Evolutionary conservation across 2,329 filamentous ascomycete species (phyloP).

Genomic region (Emydomyces testavorans): DNA sequence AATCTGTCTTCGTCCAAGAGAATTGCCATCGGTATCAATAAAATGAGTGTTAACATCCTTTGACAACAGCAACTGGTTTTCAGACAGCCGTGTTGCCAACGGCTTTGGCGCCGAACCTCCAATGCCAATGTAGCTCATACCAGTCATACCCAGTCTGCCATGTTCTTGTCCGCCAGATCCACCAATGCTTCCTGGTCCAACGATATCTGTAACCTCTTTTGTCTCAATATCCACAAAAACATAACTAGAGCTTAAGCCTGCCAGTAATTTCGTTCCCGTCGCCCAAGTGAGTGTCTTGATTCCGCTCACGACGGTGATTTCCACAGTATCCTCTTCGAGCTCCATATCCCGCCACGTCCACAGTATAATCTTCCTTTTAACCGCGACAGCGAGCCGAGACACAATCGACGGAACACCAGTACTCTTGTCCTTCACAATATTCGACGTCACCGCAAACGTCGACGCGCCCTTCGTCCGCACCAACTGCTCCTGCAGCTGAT

Average conservation of each 20-base stretch:
- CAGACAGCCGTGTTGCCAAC: slow-evolving; percentile 66
- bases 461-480: slow-evolving; percentile 76
- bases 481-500: slow-evolving; percentile 68
- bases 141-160: slow-evolving; percentile 69
- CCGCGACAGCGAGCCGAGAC: slow-evolving; percentile 77
- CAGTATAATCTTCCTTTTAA: slow-evolving; percentile 76
- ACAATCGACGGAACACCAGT: slow-evolving; percentile 90
- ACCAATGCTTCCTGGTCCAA: slow-evolving; percentile 61
- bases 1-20: slow-evolving; percentile 74
- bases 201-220: slow-evolving; percentile 64
- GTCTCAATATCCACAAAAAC: slow-evolving; percentile 74
- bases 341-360: slow-evolving; percentile 98
- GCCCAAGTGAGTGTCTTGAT: slow-evolving; percentile 89
- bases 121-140: slow-evolving; percentile 94
- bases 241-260: slow-evolving; percentile 83
- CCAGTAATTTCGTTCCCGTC: slow-evolving; percentile 72
- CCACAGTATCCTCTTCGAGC: slow-evolving; percentile 55
- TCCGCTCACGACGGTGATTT: slow-evolving; percentile 68
- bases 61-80: slow-evolving; percentile 82
- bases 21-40: slow-evolving; percentile 69
- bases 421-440: slow-evolving; percentile 78
- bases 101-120: slow-evolving; percentile 86
- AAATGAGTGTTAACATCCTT: slow-evolving; percentile 96
- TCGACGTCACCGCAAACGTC: slow-evolving; percentile 85
- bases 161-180: slow-evolving; percentile 53